A percentile compares a stretch with the other conserved stretches of the same genome.
phyloP scores from a whole-genome alignment of 1,284 basidiomycete genomes.

The Tilletia walkeri region DNA sequence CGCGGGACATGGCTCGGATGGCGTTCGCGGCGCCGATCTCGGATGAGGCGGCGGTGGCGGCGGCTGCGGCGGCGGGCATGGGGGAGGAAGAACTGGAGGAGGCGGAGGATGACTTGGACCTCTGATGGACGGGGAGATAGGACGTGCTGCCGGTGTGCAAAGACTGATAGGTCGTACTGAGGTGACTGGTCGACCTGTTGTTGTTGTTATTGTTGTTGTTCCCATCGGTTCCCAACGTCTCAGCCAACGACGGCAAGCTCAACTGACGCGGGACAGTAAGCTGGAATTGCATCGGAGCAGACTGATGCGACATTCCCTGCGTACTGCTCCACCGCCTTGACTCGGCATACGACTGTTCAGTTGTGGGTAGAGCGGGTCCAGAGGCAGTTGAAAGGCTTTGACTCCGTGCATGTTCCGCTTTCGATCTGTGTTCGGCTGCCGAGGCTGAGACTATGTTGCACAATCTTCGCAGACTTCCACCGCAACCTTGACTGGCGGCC shows the following conservation, averaged over 20 bases:
- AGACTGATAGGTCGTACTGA: too few species aligned
- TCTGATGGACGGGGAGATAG: too few species aligned
- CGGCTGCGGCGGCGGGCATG: neutral
- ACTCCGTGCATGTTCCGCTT: neutral
- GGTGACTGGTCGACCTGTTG: too few species aligned
- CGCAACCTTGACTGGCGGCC: neutral
- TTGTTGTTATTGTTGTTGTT: too few species aligned
- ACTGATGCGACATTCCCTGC: too few species aligned
- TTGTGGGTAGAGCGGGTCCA: neutral
- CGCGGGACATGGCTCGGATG: neutral
- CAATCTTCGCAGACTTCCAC: neutral
- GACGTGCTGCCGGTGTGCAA: too few species aligned
- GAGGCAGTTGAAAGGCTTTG: neutral
- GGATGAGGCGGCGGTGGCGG: neutral
- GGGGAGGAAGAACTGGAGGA: too few species aligned
- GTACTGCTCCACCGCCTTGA: too few species aligned
- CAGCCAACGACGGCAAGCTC: neutral
- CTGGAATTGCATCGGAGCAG: neutral
- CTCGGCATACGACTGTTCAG: neutral
- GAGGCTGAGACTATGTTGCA: neutral
- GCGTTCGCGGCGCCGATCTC: neutral
- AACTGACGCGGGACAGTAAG: neutral
- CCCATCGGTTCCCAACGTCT: too few species aligned
- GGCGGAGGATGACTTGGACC: too few species aligned
- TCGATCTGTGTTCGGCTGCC: neutral